Evolutionary conservation across 805 yeast genomes (phyloP), one percentile per base, ranked within the genome.

Genomic region (Candida ovalis): DNA sequence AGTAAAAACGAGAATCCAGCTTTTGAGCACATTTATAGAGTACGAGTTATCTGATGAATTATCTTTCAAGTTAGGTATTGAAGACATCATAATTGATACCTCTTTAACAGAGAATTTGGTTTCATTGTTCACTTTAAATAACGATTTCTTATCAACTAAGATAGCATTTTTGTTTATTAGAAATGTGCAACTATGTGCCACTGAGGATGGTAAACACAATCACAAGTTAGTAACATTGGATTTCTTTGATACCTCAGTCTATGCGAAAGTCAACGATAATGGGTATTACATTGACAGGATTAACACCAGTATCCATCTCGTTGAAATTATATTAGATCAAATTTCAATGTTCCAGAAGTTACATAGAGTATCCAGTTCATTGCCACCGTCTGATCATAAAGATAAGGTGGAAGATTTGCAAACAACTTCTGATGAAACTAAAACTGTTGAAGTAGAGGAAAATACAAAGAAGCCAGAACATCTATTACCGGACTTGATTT

Each of bases 41-140:
- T 9, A 61, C 1, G 32, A 45, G 2, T 30, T 62, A 8, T 39
- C 43, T 7, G 55, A 56, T 2, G 48, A 47, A 4, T 18, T 62
- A 7, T 22, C 44, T 2, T 28, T 46, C 4, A 42, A 49, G 18
- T 30, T 61, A 19, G 27, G 50, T 15, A 17, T 61, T 10, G 65
- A 62, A 42, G 69, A 64, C 48, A 45, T 58, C 2, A 43, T 59
- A 2, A 17, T 61, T 10, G 68, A 63, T 51, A 58, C 63, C 2
- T 54, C 66, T 4, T 46, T 54, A 5, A 49, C 61, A 6, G 61
- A 57, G 45, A 60, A 58, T 33, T 30, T 55, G 19, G 49, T 55
- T 2, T 58, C 66, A 2, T 46, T 63, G n/a, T 61, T 60, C 45
- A 56, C 48, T 7, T 12, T 42, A 19, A 25, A 46, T 8, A 28